Conservation (phyloP, 768 basidiomycete genomes). For the Russula vinacea region DNA sequence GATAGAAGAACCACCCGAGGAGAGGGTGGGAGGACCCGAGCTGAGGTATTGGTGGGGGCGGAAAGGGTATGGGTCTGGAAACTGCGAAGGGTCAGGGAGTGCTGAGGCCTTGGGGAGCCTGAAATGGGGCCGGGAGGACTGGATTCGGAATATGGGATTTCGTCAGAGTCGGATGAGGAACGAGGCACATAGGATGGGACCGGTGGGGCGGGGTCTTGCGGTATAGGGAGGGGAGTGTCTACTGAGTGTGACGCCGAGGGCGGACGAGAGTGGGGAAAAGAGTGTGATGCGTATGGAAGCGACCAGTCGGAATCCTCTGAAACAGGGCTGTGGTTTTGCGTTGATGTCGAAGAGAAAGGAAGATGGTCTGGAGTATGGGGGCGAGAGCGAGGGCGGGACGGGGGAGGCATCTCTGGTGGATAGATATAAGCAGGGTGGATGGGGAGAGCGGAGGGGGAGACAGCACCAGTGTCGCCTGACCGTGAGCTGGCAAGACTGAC, state of each 20-base stretch:
- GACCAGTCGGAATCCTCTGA: slow-evolving; percentile 35
- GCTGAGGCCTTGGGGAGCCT: slow-evolving; percentile 45
- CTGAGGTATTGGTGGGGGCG: slow-evolving; percentile 49
- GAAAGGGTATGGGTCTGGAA: slow-evolving; percentile 70
- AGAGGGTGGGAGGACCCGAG: slow-evolving; percentile 54
- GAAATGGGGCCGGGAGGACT: slow-evolving; percentile 37
- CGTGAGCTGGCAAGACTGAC: background rate
- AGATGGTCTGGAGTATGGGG: slow-evolving; percentile 21
- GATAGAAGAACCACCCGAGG: slow-evolving; percentile 67
- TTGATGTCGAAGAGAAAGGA: slow-evolving; percentile 14
- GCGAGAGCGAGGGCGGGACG: slow-evolving; percentile 32
- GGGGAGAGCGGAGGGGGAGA: background rate
- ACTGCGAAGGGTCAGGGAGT: slow-evolving; percentile 63
- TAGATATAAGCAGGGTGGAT: no score
- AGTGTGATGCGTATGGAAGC: slow-evolving; percentile 28
- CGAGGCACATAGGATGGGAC: slow-evolving; percentile 40
- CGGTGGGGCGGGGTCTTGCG: slow-evolving; percentile 32
- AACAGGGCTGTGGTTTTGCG: slow-evolving; percentile 25
- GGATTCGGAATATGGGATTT: slow-evolving; percentile 40
- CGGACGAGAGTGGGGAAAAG: slow-evolving; percentile 32
- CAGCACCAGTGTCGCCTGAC: background rate
- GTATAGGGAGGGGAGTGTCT: slow-evolving; percentile 33
- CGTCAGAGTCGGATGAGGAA: slow-evolving; percentile 43
- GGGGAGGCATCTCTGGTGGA: slow-evolving; percentile 19
- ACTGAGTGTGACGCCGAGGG: slow-evolving; percentile 33